A percentile compares a stretch with the other conserved stretches of the same genome.
Conservation (phyloP, 371 early-diverging fungal species). For the Mucor velutinosus region DNA sequence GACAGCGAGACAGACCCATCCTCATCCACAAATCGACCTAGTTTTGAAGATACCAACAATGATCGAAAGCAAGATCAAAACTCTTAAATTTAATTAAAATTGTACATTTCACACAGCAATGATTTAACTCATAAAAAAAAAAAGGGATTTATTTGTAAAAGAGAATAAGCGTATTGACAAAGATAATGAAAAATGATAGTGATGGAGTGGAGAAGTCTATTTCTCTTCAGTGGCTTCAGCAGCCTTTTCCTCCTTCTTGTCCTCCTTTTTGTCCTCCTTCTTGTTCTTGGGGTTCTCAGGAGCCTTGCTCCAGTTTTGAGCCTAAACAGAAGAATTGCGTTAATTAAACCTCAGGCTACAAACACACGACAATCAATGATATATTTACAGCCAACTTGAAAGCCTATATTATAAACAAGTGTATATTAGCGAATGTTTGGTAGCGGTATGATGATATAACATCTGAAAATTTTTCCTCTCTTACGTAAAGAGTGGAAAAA, state of each 20-base stretch:
- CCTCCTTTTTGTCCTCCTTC: slow-evolving; percentile 22
- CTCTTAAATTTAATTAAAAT: too few relatives aligned
- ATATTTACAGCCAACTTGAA: slow-evolving; percentile 47
- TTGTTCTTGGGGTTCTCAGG: slow-evolving; percentile 53
- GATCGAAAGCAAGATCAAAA: too few relatives aligned
- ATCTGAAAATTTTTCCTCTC: neutral
- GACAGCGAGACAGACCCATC: neutral
- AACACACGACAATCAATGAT: neutral
- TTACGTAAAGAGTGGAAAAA: neutral
- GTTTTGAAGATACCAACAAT: neutral
- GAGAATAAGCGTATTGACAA: neutral
- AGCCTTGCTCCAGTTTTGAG: slow-evolving; percentile 45
- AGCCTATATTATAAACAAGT: slow-evolving; percentile 28
- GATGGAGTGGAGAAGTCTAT: neutral
- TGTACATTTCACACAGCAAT: too few relatives aligned
- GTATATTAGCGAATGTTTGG: neutral
- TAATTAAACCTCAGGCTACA: slow-evolving; percentile 8
- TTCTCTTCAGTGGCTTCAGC: slow-evolving; percentile 3
- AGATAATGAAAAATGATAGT: neutral
- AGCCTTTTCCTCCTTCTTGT: slow-evolving; percentile 4
- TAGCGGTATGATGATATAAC: neutral
- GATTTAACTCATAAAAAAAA: too few relatives aligned
- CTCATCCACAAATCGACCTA: slow-evolving; percentile 31
- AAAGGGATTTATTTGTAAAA: neutral
- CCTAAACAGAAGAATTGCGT: slow-evolving; percentile 26